Conservation (phyloP, 257 asterid species). For the Nemophila menziesii region DNA sequence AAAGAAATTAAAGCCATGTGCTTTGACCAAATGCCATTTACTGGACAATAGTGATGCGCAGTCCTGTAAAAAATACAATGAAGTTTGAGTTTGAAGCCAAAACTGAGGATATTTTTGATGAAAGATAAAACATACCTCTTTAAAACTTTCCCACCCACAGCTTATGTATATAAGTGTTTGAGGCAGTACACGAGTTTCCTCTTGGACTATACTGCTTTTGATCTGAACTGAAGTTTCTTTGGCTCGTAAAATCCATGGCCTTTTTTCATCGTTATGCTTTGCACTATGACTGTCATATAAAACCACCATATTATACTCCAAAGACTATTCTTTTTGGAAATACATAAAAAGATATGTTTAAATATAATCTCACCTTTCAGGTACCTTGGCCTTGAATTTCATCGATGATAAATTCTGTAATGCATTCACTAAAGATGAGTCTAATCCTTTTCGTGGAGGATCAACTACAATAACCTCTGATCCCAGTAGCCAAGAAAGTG, state of each 20-base stretch:
- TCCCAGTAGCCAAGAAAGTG: slow-evolving; percentile 82
- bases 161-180: slow-evolving; percentile 80
- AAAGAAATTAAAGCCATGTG: slow-evolving; percentile 80
- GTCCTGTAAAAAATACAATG: slow-evolving; percentile 36
- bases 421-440: slow-evolving; percentile 54
- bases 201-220: slow-evolving; percentile 25
- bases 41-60: slow-evolving; percentile 57
- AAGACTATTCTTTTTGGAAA: background rate
- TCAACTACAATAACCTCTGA: slow-evolving; percentile 92
- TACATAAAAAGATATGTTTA: background rate
- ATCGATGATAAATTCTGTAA: slow-evolving; percentile 33
- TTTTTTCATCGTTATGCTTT: slow-evolving; percentile 47
- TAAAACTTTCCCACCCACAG: slow-evolving; percentile 97
- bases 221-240: slow-evolving; percentile 54
- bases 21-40: slow-evolving; percentile 79
- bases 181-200: slow-evolving; percentile 46
- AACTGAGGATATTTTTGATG: slow-evolving; percentile 1
- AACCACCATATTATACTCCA: background rate
- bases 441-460: slow-evolving; percentile 93
- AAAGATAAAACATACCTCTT: slow-evolving; percentile 38
- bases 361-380: slow-evolving; percentile 38
- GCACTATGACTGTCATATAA: slow-evolving; percentile 19
- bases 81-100: background rate
- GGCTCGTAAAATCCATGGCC: slow-evolving; percentile 87
- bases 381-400: slow-evolving; percentile 28